A percentile compares a stretch with the other conserved stretches of the same genome.
Evolutionary conservation across 768 basidiomycete species (phyloP).

Genomic region (Crepidotus variabilis): DNA sequence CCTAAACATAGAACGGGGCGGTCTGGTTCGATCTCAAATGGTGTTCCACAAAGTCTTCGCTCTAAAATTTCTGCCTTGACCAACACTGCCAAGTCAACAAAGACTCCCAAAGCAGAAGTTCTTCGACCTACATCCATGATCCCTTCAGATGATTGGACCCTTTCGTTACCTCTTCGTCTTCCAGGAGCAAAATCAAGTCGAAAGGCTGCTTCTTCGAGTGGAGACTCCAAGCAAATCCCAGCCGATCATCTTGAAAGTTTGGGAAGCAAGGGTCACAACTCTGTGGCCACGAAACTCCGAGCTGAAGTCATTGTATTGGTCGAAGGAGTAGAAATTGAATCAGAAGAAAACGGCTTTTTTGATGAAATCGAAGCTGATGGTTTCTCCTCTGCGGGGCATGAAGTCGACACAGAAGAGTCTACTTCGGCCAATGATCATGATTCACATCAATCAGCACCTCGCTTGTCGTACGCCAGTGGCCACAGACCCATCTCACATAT

Average conservation of each 20-base stretch:
- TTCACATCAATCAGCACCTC: not conserved
- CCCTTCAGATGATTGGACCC: slow-evolving; percentile 14
- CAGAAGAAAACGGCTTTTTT: not conserved
- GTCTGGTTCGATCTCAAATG: not conserved
- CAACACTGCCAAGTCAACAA: not conserved
- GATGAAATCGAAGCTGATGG: slow-evolving; percentile 1
- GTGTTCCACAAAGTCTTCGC: not conserved
- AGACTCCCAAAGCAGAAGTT: not conserved
- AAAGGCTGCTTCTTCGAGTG: not conserved
- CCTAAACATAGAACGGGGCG: not conserved
- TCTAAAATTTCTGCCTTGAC: not conserved
- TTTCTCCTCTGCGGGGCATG: not conserved
- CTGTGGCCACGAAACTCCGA: not conserved
- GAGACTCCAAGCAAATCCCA: not conserved
- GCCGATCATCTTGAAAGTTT: not conserved
- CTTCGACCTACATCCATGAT: not conserved
- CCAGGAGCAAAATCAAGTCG: not conserved
- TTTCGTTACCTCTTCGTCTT: slow-evolving; percentile 14
- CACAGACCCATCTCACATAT: not conserved
- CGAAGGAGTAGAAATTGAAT: not conserved
- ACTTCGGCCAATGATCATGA: slow-evolving; percentile 2
- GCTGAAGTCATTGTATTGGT: not conserved
- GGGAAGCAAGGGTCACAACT: not conserved
- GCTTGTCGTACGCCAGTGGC: not conserved
- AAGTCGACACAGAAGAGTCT: slow-evolving; percentile 1